Base-by-base conservation (phyloP, 495 filamentous ascomycete species). In the Penicillium malachiteum region DNA sequence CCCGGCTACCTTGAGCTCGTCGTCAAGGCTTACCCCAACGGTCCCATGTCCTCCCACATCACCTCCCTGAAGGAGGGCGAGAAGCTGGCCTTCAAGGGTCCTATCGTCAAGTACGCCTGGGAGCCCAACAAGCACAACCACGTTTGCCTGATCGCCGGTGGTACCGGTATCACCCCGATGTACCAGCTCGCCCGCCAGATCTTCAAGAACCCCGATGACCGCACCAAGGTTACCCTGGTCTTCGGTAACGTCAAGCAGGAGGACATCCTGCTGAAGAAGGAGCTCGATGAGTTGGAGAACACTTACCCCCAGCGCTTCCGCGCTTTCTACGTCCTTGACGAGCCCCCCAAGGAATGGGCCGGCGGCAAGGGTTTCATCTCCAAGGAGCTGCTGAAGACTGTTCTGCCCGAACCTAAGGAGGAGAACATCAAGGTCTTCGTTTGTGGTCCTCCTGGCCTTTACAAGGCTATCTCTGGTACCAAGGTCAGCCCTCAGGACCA, bases 141-240 rank as follows among this genome's bases (percentile, higher is more conserved):
- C 76, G 86, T 98, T 69, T 85, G 82, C n/a, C 77, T 97, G 68
- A 84, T 98, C 60, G 92, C 94, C 9, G 94, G 95, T 64, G 94
- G 94, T 59, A 97, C 94, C 5, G 94, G 94, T 48, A 96, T 97
- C 66, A 93, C 93, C 34, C 94, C 94, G 39, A 87, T 87, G 85
- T 96, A 87, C 78, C 94, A 98, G 82, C 83, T 98, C 34, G 74
- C 80, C 49, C 78, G 88, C 16, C 78, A 86, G 46, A 96, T 97
- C 78, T 94, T 96, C 85, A 89, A 86, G 74, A 96, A 96, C 81
- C 93, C 93, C 41, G 85, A 92, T 30, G 93, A 96, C 78, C 88
- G 89, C 83, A 96, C 93, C 64, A 96, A 96, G 80, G 90, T 97
- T 32, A 96, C 92, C 16, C 83, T 97, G 12, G 84, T 97, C 13